Base-by-base conservation (phyloP, 441 rosid genomes). In the Eruca vesicaria region DNA sequence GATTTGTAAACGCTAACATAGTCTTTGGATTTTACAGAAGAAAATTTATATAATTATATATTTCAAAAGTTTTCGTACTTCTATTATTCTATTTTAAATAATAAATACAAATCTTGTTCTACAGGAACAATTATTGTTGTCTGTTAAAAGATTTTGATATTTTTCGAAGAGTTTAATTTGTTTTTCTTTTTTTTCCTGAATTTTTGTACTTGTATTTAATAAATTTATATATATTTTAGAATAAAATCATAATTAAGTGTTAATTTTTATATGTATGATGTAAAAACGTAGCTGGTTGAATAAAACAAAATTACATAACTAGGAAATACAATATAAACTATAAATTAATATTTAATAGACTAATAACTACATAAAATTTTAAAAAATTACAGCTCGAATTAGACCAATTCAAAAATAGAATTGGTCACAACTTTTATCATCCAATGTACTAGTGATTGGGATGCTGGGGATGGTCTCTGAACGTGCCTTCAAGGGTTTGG, bases 391-490 rank as follows among this genome's bases (percentile, higher is more conserved):
- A 4, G 6, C 45, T 38, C n/a, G 5, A 11, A 1, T 38, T 38
- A 38, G 45, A 38, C 45, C 1, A 4, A 11, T 38, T 12, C n/a
- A 38, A 38, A 38, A 38, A 36, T 36, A 23, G 26, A 23, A 23
- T 23, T 23, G 26, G 26, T 92, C 94, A 3, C 92, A 89, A 67
- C 83, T 89, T 32, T 75, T 89, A 67, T 88, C 94, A 4, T 76
- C 88, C 18, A 89, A 89, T 77, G 74, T 89, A 41, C 80, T 89
- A 41, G 90, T 78, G 62, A 86, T 89, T 2, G 92, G 92, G 67
- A 64, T 87, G 82, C 41, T 89, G 19, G 94, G 94, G 70, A 87
- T 89, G 94, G 94, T n/a, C 92, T 2, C 82, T 87, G 18, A 89
- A 89, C 66, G 86, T 89, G 69, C 94, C 92, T 8, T 63, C 87